These are phyloP conservation scores for Solanum appendiculatum DNA, from an alignment of 257 asterid genomes.

Conservation along the genomic window DNA sequence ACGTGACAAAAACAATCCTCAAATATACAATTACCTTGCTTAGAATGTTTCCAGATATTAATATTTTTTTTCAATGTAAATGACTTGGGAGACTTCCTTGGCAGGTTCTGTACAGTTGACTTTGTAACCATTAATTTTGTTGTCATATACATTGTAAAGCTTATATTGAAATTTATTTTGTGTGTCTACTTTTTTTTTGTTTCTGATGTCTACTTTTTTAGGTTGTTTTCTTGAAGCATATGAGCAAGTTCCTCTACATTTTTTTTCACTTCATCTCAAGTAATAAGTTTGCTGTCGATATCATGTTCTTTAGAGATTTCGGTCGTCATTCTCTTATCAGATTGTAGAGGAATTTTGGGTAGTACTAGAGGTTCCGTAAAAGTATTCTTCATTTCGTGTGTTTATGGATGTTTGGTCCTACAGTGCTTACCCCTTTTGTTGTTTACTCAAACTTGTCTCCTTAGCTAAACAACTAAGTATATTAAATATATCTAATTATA, in stretches of 20 bases:
- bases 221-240: background rate
- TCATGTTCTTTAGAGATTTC: background rate
- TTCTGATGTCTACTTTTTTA: background rate
- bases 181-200: background rate
- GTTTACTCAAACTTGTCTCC: background rate
- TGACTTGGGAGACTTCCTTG: conserved; percentile 25
- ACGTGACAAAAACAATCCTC: conserved; percentile 88
- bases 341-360: background rate
- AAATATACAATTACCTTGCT: conserved; percentile 91
- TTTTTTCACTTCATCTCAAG: background rate
- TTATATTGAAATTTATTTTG: background rate
- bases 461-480: background rate
- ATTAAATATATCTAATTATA: background rate
- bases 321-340: background rate
- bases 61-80: conserved; percentile 17
- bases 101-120: conserved; percentile 53
- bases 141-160: conserved; percentile 22
- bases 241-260: background rate
- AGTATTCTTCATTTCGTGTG: background rate
- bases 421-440: background rate
- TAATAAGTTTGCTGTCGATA: background rate
- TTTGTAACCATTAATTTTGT: conserved; percentile 14
- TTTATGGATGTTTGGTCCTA: background rate
- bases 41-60: conserved; percentile 18
- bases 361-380: background rate